phyloP scores from a whole-genome alignment of 805 yeast species.

The Yamadazyma sp. region DNA sequence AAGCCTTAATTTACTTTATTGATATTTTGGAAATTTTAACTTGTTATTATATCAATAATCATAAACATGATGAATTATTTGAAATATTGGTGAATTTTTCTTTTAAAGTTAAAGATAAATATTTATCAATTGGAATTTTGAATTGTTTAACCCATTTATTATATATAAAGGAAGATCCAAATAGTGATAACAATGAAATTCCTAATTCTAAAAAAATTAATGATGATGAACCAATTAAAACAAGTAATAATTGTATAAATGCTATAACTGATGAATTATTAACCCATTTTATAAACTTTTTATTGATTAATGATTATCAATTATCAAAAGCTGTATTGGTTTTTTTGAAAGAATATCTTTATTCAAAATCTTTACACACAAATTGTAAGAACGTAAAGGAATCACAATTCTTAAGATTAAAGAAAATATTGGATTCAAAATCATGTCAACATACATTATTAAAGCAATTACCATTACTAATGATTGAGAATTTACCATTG shows the following conservation, averaged over 20 bases:
- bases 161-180: conserved; percentile 43
- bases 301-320: conserved; percentile 70
- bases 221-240: conserved; percentile 11
- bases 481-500: conserved; percentile 29
- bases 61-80: conserved; percentile 67
- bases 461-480: conserved; percentile 60
- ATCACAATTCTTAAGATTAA: conserved; percentile 34
- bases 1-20: conserved; percentile 60
- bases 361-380: conserved; percentile 51
- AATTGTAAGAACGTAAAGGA: conserved; percentile 26
- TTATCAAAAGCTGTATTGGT: conserved; percentile 71
- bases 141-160: conserved; percentile 78
- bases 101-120: conserved; percentile 58
- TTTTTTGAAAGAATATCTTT: conserved; percentile 74
- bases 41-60: conserved; percentile 75
- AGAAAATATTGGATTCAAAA: conserved; percentile 52
- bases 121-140: conserved; percentile 62
- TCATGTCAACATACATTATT: conserved; percentile 49
- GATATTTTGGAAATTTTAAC: conserved; percentile 85
- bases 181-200: conserved; percentile 14
- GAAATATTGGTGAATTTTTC: conserved; percentile 51
- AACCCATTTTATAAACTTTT: conserved; percentile 52
- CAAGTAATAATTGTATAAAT: conserved; percentile 38
- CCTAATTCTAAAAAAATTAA: conserved; percentile 9
- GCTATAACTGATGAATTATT: conserved; percentile 38